These are phyloP conservation scores for Antarctomyces pellizariae DNA, from an alignment of 495 filamentous ascomycete genomes.

Conservation along the genomic window DNA sequence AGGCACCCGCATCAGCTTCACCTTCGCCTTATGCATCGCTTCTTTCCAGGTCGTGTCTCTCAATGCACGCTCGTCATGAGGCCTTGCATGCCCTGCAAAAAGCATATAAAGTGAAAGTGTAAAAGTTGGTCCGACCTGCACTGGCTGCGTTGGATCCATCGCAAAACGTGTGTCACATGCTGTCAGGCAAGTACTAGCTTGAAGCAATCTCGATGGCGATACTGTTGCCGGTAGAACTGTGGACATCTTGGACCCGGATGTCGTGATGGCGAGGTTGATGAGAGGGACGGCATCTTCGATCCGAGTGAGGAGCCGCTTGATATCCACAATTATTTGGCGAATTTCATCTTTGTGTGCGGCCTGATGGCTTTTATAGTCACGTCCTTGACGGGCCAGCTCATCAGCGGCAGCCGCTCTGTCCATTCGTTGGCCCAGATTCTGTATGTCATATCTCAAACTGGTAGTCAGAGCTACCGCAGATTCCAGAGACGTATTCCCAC, in stretches of 20 bases:
- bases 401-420: constrained; percentile 43
- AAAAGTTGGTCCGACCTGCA: constrained; percentile 79
- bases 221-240: constrained; percentile 58
- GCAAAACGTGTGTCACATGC: constrained; percentile 72
- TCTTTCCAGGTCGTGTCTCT: constrained; percentile 75
- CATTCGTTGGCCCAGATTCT: constrained; percentile 56
- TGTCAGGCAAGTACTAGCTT: constrained; percentile 82
- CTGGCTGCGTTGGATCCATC: constrained; percentile 31
- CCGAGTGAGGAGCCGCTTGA: constrained; percentile 45
- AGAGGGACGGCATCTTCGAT: constrained; percentile 90
- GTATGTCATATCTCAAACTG: constrained; percentile 68
- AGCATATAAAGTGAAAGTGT: constrained; percentile 91
- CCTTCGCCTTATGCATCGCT: constrained; percentile 79
- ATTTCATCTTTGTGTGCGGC: constrained; percentile 9
- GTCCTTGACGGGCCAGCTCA: constrained; percentile 29
- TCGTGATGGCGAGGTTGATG: constrained; percentile 86
- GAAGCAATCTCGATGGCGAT: constrained; percentile 74
- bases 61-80: constrained; percentile 24
- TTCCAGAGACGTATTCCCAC: constrained; percentile 88
- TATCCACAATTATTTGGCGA: constrained; percentile 41
- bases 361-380: constrained; percentile 20
- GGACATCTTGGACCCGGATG: constrained; percentile 71
- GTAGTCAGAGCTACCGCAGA: constrained; percentile 74
- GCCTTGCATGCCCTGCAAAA: constrained; percentile 56
- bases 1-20: constrained; percentile 32